Evolutionary conservation across 345 rosid species (phyloP).

Genomic region (Eutrema japonicum): DNA sequence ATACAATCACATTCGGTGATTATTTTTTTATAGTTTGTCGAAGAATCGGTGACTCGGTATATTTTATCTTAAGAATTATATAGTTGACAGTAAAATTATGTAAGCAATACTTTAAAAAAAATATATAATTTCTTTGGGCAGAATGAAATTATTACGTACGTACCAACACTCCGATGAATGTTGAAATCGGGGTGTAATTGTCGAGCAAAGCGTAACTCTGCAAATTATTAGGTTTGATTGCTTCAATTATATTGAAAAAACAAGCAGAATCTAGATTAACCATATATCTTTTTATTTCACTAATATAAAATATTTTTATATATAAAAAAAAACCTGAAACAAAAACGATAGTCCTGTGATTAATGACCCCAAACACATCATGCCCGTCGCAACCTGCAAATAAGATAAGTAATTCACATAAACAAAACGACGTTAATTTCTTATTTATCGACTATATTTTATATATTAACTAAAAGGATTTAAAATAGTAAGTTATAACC

Average conservation of each 20-base stretch:
- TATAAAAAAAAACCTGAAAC: conserved; percentile 56
- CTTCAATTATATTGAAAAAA: background rate
- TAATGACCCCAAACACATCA: conserved; percentile 78
- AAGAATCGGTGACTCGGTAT: background rate
- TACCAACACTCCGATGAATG: conserved; percentile 43
- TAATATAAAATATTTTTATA: background rate
- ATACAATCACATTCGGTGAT: background rate
- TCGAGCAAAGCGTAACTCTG: conserved; percentile 33
- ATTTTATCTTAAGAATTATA: background rate
- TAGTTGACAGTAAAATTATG: background rate
- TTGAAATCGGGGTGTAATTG: conserved; percentile 34
- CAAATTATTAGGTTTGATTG: conserved; percentile 12
- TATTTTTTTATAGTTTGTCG: background rate
- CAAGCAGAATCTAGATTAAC: background rate
- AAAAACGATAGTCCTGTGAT: conserved; percentile 63
- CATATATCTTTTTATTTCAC: background rate
- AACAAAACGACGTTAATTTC: background rate
- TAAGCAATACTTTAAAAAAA: background rate
- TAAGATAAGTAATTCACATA: background rate
- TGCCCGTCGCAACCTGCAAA: conserved; percentile 71
- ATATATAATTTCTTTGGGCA: background rate
- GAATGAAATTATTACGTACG: background rate
- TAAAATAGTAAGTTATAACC: conserved; percentile 40
- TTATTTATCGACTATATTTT: background rate
- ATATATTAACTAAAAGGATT: background rate